Conservation (phyloP, 2,329 filamentous ascomycete genomes). For the Seiridium unicorne region DNA sequence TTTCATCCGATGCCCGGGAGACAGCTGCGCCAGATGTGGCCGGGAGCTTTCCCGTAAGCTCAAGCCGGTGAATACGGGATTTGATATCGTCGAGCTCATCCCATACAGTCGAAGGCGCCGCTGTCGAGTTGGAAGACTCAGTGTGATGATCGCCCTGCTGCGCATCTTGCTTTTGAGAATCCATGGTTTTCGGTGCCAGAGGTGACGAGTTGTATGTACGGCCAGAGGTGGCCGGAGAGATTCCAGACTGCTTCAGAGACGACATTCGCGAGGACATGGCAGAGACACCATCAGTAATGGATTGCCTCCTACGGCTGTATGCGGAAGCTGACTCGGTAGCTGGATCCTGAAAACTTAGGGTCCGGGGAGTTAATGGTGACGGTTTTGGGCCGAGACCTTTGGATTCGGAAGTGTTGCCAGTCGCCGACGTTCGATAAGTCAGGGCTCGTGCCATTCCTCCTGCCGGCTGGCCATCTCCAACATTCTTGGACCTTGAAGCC, state of each 20-base stretch:
- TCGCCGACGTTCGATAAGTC: slow-evolving; percentile 39
- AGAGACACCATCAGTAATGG: slow-evolving; percentile 46
- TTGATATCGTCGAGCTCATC: slow-evolving; percentile 96
- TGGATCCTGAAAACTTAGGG: slow-evolving; percentile 45
- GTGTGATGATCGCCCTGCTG: slow-evolving; percentile 48
- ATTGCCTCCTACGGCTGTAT: slow-evolving; percentile 37
- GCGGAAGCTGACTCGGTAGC: slow-evolving; percentile 20
- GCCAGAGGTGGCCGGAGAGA: slow-evolving; percentile 32
- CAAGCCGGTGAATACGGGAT: slow-evolving; percentile 84
- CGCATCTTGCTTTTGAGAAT: slow-evolving; percentile 32
- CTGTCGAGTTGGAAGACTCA: slow-evolving; percentile 85
- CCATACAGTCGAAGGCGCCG: slow-evolving; percentile 91
- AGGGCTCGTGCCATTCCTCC: slow-evolving; percentile 40
- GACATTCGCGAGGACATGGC: slow-evolving; percentile 39
- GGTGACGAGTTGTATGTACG: slow-evolving; percentile 60
- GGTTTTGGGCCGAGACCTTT: slow-evolving; percentile 36
- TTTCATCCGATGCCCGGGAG: slow-evolving; percentile 71
- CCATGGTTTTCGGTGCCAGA: slow-evolving; percentile 46
- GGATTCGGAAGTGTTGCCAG: slow-evolving; percentile 41
- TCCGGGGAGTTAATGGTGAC: slow-evolving; percentile 49
- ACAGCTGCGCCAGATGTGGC: slow-evolving; percentile 79
- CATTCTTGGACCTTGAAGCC: slow-evolving; percentile 36
- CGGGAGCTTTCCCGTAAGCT: slow-evolving; percentile 84
- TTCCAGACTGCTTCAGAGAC: slow-evolving; percentile 39
- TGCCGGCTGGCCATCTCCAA: slow-evolving; percentile 39